phyloP scores from a whole-genome alignment of 2,329 filamentous ascomycete species.

The Verticillium tricorpus region DNA sequence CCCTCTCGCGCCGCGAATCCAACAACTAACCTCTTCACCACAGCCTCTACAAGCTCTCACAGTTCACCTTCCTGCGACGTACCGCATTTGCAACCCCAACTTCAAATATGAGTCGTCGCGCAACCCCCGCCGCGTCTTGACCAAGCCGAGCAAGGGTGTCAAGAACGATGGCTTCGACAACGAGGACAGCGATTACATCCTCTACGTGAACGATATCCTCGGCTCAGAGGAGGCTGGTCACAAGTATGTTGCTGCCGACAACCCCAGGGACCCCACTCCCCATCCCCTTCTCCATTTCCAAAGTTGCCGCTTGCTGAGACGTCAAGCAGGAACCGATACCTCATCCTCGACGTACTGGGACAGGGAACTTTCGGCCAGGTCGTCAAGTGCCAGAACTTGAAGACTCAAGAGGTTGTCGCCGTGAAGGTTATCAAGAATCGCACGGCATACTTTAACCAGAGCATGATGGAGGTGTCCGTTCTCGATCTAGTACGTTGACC shows the following conservation, averaged over 20 bases:
- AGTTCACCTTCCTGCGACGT: conserved; percentile 86
- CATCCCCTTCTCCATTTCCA: not conserved
- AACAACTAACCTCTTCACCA: conserved; percentile 16
- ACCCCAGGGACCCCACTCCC: not conserved
- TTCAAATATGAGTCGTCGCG: conserved; percentile 99
- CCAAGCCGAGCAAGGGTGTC: conserved; percentile 95
- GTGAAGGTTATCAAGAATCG: conserved; percentile 99
- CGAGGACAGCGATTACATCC: conserved; percentile 97
- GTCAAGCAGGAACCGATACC: conserved; percentile 72
- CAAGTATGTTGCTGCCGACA: conserved; percentile 61
- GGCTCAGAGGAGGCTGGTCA: conserved; percentile 97
- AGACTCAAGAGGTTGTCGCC: conserved; percentile 96
- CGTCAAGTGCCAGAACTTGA: conserved; percentile 97
- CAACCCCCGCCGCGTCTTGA: conserved; percentile 91
- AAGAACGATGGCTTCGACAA: conserved; percentile 99
- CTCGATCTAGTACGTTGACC: conserved; percentile 70
- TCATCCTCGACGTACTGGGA: conserved; percentile 93
- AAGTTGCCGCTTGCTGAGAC: not conserved
- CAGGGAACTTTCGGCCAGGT: conserved; percentile 98
- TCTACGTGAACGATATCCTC: conserved; percentile 98
- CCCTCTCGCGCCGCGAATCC: not conserved
- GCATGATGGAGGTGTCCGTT: conserved; percentile 99
- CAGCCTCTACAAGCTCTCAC: conserved; percentile 95
- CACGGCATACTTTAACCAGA: conserved; percentile 99
- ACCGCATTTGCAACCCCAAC: conserved; percentile 94